Evolutionary conservation across 2,329 filamentous ascomycete genomes (phyloP).

Genomic region (Parascedosporium putredinis): DNA sequence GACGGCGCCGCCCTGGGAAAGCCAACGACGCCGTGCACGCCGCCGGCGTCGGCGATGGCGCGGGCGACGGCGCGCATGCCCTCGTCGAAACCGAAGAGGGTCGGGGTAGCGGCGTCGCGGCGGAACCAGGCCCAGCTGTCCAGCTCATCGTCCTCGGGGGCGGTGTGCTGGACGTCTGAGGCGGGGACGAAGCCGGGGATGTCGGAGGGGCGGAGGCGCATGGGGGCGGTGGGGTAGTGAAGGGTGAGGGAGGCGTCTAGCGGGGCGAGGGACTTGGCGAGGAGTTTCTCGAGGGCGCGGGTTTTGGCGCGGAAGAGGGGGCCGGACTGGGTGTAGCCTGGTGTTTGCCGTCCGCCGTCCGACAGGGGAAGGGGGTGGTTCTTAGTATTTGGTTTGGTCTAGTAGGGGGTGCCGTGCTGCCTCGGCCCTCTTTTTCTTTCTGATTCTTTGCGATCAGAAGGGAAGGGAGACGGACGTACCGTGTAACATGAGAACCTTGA

Average conservation of each 20-base stretch:
- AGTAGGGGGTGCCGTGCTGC: background rate
- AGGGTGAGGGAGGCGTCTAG: constrained; percentile 43
- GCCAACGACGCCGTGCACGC: constrained; percentile 68
- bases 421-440: too few species aligned
- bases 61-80: constrained; percentile 55
- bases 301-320: constrained; percentile 79
- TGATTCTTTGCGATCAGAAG: background rate
- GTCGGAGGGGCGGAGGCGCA: constrained; percentile 50
- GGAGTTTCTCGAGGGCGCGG: constrained; percentile 71
- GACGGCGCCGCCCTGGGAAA: constrained; percentile 68
- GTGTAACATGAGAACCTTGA: constrained; percentile 71
- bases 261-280: constrained; percentile 61
- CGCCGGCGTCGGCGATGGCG: constrained; percentile 50
- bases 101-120: constrained; percentile 47
- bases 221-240: constrained; percentile 60
- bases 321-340: constrained; percentile 85
- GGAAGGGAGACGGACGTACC: constrained; percentile 30
- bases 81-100: constrained; percentile 39
- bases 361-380: background rate
- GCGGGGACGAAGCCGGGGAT: constrained; percentile 56
- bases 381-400: constrained; percentile 93
- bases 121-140: constrained; percentile 80
- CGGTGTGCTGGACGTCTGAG: constrained; percentile 24
- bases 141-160: constrained; percentile 34
- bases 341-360: constrained; percentile 5